Base-by-base conservation (phyloP, 2,329 filamentous ascomycete species). In the Neonectria faginata region DNA sequence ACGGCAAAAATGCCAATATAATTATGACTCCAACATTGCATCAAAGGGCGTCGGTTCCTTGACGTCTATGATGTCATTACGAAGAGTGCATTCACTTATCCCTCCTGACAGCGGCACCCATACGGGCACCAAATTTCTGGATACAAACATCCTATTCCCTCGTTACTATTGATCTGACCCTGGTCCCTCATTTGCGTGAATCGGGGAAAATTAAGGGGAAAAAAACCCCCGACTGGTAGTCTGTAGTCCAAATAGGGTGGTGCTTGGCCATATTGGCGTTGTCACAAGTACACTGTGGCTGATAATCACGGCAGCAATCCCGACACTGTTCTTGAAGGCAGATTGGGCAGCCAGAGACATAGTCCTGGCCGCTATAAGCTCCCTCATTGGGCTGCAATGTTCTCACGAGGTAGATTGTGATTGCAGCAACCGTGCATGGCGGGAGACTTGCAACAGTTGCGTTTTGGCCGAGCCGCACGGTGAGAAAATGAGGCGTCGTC, bases 201-300 rank as follows among this genome's bases (percentile, higher is more conserved):
- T 33, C 10, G 10, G 31, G 11, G 5, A 52, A n/a, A 41, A 58
- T 18, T 62, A 85, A 16, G 29, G 9, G 9, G 22, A 25, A 25
- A 6, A 25, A 6, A 25, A 25, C 5, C 25, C 22, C 25, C 25
- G 25, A 25, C 25, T 25, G 25, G 25, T 25, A 25, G 25, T 25
- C 25, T 6, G 25, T 25, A 25, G 25, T 25, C 25, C 2, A 22
- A 22, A 3, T 83, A 5, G 82, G 71, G 70, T 85, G 84, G 66
- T 85, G 83, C 66, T 84, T 83, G 12, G 83, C 85, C 10, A 80
- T 74, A 10, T 83, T 82, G 0, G 83, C 83, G 62, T 85, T n/a
- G 78, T 79, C 3, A 84, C 82, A 73, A 86, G 81, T 10, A 83
- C 83, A 59, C 85, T 83, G 0, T 76, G 77, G 47, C 83, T 76